Evolutionary conservation across 2,329 filamentous ascomycete genomes (phyloP).

Genomic region (Cordyceps cateniannulata): DNA sequence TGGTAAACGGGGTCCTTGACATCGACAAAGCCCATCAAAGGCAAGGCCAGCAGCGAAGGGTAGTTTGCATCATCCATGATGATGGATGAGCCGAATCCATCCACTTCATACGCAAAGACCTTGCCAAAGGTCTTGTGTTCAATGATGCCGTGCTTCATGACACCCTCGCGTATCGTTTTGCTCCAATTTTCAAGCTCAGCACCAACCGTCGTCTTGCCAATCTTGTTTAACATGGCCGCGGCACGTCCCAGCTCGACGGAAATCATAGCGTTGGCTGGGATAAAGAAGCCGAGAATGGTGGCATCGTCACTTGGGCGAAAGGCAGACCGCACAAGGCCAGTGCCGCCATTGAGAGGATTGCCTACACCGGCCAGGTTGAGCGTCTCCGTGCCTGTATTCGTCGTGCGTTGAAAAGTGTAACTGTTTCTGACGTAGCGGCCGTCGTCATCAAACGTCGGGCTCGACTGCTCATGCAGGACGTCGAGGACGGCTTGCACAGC

Average conservation of each 20-base stretch:
- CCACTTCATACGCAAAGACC: conserved; percentile 83
- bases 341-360: conserved; percentile 82
- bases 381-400: conserved; percentile 82
- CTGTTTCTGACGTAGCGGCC: conserved; percentile 62
- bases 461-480: conserved; percentile 72
- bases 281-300: conserved; percentile 88
- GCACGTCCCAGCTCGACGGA: conserved; percentile 77
- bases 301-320: conserved; percentile 95
- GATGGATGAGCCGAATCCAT: conserved; percentile 76
- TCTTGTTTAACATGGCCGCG: conserved; percentile 59
- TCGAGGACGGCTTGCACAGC: conserved; percentile 69
- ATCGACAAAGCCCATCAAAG: conserved; percentile 68
- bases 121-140: conserved; percentile 66
- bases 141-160: conserved; percentile 80
- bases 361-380: conserved; percentile 74
- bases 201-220: conserved; percentile 47
- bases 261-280: conserved; percentile 95
- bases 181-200: conserved; percentile 53
- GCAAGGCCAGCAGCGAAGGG: conserved; percentile 71
- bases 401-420: conserved; percentile 82
- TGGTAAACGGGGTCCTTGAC: conserved; percentile 65
- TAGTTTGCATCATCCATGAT: conserved; percentile 90
- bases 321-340: conserved; percentile 80
- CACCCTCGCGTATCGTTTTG: conserved; percentile 62
- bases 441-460: conserved; percentile 71